These are phyloP conservation scores for Fusarium sp. DNA, from an alignment of 2,329 filamentous ascomycete genomes.

Conservation along the genomic window DNA sequence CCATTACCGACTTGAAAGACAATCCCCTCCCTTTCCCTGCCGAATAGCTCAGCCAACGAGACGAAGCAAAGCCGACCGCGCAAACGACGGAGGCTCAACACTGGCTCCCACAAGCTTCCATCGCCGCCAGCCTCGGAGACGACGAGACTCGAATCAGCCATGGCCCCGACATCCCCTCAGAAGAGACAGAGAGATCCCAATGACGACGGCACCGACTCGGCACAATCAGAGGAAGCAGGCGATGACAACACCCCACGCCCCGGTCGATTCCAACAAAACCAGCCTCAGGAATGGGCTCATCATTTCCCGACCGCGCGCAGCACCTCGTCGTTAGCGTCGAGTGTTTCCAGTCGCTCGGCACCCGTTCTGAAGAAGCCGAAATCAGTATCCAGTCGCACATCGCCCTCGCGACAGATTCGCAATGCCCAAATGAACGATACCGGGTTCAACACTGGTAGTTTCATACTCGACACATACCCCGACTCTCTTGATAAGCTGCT, in stretches of 20 bases:
- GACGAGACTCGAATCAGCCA: background rate
- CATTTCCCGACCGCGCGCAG: background rate
- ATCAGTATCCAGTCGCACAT: conserved; percentile 8
- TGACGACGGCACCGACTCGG: background rate
- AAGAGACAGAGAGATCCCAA: conserved; percentile 7
- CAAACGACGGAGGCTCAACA: conserved; percentile 6
- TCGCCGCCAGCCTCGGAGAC: conserved; percentile 4
- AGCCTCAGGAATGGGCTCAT: background rate
- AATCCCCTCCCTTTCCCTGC: conserved; percentile 2
- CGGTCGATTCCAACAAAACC: background rate
- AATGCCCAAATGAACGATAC: conserved; percentile 17
- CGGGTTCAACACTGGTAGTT: conserved; percentile 11
- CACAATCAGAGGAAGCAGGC: conserved; percentile 4
- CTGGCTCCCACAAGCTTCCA: background rate
- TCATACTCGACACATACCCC: conserved; percentile 5
- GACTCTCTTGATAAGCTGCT: conserved; percentile 11
- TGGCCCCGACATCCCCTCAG: background rate
- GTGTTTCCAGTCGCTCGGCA: background rate
- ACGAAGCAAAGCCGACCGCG: background rate
- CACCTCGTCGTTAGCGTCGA: conserved; percentile 4
- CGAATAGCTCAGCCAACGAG: background rate
- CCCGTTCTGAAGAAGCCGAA: background rate
- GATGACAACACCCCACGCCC: conserved; percentile 6
- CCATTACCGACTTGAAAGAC: conserved; percentile 3
- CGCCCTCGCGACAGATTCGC: conserved; percentile 13